Conservation (phyloP, 176 grass and related monocot genomes). For the Poa pratensis region DNA sequence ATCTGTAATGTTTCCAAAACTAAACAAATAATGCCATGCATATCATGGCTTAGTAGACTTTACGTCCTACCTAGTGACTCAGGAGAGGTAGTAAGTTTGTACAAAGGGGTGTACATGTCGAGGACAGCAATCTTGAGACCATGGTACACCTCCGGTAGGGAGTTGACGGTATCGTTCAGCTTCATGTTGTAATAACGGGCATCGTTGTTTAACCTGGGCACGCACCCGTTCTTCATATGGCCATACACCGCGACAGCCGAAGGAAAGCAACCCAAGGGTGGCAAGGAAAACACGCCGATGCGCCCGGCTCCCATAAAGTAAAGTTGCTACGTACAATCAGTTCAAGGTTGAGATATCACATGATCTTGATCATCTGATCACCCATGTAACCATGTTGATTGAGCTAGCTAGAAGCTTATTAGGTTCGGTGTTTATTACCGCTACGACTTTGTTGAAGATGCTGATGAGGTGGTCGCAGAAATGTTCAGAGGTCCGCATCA, state of each 20-base stretch:
- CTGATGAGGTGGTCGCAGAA: conserved; percentile 61
- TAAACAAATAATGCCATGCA: background rate
- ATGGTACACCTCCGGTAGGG: conserved; percentile 42
- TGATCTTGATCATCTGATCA: background rate
- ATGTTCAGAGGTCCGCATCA: conserved; percentile 57
- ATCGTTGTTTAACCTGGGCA: conserved; percentile 59
- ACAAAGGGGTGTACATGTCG: conserved; percentile 83
- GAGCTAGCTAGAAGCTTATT: background rate
- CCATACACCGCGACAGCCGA: conserved; percentile 75
- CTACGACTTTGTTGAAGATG: conserved; percentile 56
- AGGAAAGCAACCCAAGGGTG: conserved; percentile 75
- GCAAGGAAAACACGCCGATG: conserved; percentile 79
- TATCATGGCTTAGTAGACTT: background rate
- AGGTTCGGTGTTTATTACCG: conserved; percentile 42
- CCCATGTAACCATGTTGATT: background rate
- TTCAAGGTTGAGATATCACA: background rate
- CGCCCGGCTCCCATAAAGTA: conserved; percentile 70
- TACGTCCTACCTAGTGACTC: conserved; percentile 39
- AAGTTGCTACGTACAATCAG: conserved; percentile 42
- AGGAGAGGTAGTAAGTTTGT: conserved; percentile 50
- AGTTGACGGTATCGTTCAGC: conserved; percentile 49
- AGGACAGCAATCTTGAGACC: conserved; percentile 79
- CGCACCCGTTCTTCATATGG: conserved; percentile 48
- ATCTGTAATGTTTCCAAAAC: background rate
- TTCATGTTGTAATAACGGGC: conserved; percentile 67